Evolutionary conservation across 1,284 basidiomycete species (phyloP).

Genomic region (Crocinoboletus sp.): DNA sequence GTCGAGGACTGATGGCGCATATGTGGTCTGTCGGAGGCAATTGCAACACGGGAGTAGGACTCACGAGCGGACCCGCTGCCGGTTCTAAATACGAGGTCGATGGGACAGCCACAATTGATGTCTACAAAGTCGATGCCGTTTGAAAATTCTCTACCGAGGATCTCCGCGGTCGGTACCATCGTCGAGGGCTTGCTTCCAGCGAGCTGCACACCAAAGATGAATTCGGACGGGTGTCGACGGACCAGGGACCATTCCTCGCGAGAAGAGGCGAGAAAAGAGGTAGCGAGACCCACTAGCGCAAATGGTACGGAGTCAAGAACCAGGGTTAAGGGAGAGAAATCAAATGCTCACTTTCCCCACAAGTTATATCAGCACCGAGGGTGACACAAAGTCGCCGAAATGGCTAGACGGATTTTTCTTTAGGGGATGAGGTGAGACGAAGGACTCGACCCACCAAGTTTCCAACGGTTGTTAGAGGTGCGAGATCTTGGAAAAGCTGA

Average conservation of each 20-base stretch:
- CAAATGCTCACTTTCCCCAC: slow-evolving; percentile 74
- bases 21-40: neutral
- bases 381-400: slow-evolving; percentile 88
- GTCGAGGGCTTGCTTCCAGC: slow-evolving; percentile 75
- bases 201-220: slow-evolving; percentile 88
- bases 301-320: slow-evolving; percentile 1
- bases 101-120: slow-evolving; percentile 96
- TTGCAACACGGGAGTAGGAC: slow-evolving; percentile 27
- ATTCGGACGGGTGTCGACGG: slow-evolving; percentile 82
- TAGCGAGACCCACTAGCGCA: slow-evolving; percentile 70
- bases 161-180: slow-evolving; percentile 82
- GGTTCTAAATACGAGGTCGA: slow-evolving; percentile 91
- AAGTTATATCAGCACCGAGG: slow-evolving; percentile 93
- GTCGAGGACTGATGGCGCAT: slow-evolving; percentile 63
- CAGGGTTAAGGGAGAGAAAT: neutral
- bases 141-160: slow-evolving; percentile 65
- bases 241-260: slow-evolving; percentile 92
- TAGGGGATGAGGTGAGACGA: neutral
- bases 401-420: slow-evolving; percentile 54
- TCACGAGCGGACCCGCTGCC: slow-evolving; percentile 86
- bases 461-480: slow-evolving; percentile 93
- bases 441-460: slow-evolving; percentile 62
- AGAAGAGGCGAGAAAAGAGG: slow-evolving; percentile 77
- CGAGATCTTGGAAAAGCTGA: slow-evolving; percentile 58
- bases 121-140: slow-evolving; percentile 86